Evolutionary conservation across 345 rosid species (phyloP).

Genomic region (Arabidopsis thaliana): DNA sequence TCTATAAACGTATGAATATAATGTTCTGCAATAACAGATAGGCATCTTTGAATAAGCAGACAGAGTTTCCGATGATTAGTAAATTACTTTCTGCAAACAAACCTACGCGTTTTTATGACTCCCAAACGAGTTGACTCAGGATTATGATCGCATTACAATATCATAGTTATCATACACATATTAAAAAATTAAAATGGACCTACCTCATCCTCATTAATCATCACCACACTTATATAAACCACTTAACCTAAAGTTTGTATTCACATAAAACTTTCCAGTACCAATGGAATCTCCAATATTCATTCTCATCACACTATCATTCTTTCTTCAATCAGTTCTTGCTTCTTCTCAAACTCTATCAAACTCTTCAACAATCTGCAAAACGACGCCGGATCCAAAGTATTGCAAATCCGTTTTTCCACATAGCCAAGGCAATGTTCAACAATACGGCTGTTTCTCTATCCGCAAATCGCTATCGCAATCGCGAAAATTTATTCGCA

Average conservation of each 20-base stretch:
- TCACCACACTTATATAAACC: conserved; percentile 35
- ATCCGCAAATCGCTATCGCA: conserved; percentile 68
- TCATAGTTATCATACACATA: background rate
- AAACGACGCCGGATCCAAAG: conserved; percentile 65
- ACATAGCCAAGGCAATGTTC: conserved; percentile 51
- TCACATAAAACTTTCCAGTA: background rate
- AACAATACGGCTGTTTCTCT: conserved; percentile 61
- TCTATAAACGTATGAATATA: background rate
- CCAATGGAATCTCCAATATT: conserved; percentile 31
- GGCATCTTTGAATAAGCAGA: conserved; percentile 17
- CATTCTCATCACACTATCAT: conserved; percentile 12
- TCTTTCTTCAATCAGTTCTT: conserved; percentile 12
- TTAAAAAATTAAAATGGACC: conserved; percentile 5
- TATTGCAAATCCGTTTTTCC: conserved; percentile 66
- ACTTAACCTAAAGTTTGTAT: conserved; percentile 17
- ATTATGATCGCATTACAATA: background rate
- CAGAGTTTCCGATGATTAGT: conserved; percentile 29
- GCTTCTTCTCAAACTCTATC: conserved; percentile 35
- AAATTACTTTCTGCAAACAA: conserved; percentile 1
- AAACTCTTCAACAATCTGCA: conserved; percentile 55
- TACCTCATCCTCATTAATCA: conserved; percentile 24
- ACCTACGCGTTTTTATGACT: conserved; percentile 42
- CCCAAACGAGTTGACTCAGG: conserved; percentile 36
- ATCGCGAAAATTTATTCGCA: conserved; percentile 57
- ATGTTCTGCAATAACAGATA: conserved; percentile 32